A percentile compares a stretch with the other conserved stretches of the same genome.
Conservation (phyloP, 768 basidiomycete genomes). For the Naganishia vaughanmartiniae region DNA sequence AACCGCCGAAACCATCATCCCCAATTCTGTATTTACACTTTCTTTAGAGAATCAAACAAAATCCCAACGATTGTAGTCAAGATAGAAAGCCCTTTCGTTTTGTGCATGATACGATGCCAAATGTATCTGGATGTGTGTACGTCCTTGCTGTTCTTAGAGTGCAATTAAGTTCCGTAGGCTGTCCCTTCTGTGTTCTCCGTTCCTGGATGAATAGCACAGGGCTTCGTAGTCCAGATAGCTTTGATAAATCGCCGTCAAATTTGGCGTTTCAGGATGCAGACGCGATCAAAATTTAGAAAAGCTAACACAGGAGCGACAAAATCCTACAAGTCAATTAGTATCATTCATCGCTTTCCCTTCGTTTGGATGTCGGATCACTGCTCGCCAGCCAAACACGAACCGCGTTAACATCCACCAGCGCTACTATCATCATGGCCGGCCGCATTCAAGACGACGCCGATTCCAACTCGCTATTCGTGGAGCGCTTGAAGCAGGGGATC, state of each 20-base stretch:
- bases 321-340: too few species aligned
- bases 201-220: not conserved
- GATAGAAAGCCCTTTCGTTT: conserved; percentile 12
- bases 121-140: conserved; percentile 14
- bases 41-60: conserved; percentile 7
- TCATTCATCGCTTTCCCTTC: too few species aligned
- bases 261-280: not conserved
- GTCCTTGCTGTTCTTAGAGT: not conserved
- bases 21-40: conserved; percentile 19
- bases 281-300: too few species aligned
- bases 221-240: not conserved
- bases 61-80: conserved; percentile 22
- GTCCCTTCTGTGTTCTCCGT: not conserved
- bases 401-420: too few species aligned
- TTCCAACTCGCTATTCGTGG: too few species aligned
- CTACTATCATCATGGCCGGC: too few species aligned
- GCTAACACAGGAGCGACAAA: too few species aligned
- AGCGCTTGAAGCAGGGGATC: too few species aligned
- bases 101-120: conserved; percentile 24
- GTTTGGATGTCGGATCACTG: too few species aligned
- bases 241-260: too few species aligned
- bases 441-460: too few species aligned
- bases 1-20: conserved; percentile 3
- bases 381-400: too few species aligned
- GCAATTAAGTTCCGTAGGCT: not conserved